A percentile compares a stretch with the other conserved stretches of the same genome.
phyloP scores from a whole-genome alignment of 177 flowering plant species.

The Telopea speciosissima region DNA sequence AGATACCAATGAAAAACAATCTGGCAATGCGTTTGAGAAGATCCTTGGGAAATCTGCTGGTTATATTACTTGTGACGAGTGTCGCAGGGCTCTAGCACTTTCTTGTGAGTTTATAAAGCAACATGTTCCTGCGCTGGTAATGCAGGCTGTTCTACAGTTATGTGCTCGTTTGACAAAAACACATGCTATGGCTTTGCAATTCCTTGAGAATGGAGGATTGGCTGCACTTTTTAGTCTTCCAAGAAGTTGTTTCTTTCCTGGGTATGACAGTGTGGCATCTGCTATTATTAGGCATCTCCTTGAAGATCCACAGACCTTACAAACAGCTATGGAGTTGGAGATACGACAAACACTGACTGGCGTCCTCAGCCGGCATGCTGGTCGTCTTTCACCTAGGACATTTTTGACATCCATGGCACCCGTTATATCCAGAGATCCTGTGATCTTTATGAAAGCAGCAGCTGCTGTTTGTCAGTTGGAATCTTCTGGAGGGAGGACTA shows the following conservation, averaged over 20 bases:
- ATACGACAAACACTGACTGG: constrained; percentile 71
- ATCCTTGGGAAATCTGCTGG: constrained; percentile 79
- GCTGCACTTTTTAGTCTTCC: constrained; percentile 71
- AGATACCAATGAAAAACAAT: constrained; percentile 36
- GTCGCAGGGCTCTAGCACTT: constrained; percentile 46
- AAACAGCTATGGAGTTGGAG: constrained; percentile 92
- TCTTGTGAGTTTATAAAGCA: constrained; percentile 71
- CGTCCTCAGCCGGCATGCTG: constrained; percentile 45
- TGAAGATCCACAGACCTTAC: constrained; percentile 95
- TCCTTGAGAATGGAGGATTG: constrained; percentile 82
- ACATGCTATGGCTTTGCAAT: constrained; percentile 67
- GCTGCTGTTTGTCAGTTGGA: constrained; percentile 81
- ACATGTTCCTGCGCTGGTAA: constrained; percentile 65
- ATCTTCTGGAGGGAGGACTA: constrained; percentile 65
- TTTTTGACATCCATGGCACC: constrained; percentile 88
- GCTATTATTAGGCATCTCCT: constrained; percentile 86
- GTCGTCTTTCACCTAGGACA: constrained; percentile 47
- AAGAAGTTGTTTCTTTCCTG: constrained; percentile 71
- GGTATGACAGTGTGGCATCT: constrained; percentile 81
- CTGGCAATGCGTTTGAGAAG: constrained; percentile 43
- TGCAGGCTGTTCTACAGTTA: constrained; percentile 87
- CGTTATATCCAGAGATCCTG: constrained; percentile 86
- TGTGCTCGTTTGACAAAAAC: constrained; percentile 87
- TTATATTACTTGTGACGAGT: constrained; percentile 65
- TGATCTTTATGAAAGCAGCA: constrained; percentile 77